Conservation (phyloP, 2,329 filamentous ascomycete species). For the Colletotrichum truncatum region DNA sequence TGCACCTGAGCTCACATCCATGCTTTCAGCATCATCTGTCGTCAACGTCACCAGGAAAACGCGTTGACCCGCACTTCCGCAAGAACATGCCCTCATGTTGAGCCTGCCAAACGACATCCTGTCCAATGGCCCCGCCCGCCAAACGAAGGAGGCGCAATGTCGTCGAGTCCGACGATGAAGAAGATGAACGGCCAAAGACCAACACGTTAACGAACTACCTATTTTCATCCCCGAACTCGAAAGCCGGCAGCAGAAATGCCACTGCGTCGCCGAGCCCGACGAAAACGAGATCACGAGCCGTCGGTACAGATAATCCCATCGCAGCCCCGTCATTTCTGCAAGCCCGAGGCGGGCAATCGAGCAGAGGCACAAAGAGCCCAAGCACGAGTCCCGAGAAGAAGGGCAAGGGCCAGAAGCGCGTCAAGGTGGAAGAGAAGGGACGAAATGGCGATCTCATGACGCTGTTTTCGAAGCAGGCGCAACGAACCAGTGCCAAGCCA, state of each 20-base stretch:
- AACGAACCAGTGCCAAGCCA: conserved; percentile 46
- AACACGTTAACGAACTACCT: conserved; percentile 64
- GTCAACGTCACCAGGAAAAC: conserved; percentile 3
- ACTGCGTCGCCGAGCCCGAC: conserved; percentile 52
- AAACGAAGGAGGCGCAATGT: conserved; percentile 68
- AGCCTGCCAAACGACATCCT: not conserved
- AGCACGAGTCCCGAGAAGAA: conserved; percentile 60
- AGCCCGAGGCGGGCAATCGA: conserved; percentile 33
- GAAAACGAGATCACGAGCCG: conserved; percentile 36
- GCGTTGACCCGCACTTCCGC: not conserved
- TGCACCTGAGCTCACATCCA: not conserved
- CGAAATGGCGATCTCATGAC: conserved; percentile 66
- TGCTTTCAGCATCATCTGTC: not conserved
- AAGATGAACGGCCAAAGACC: conserved; percentile 46
- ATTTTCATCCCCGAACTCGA: conserved; percentile 59
- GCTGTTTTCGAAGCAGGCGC: conserved; percentile 70
- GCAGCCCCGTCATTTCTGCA: conserved; percentile 34
- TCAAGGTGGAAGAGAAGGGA: conserved; percentile 56
- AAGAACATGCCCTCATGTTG: conserved; percentile 26
- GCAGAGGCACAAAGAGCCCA: conserved; percentile 43
- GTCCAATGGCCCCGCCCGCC: conserved; percentile 64
- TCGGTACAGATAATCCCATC: not conserved
- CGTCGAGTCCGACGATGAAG: conserved; percentile 60
- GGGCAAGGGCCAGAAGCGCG: conserved; percentile 40
- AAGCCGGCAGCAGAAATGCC: conserved; percentile 40